Conservation (phyloP, 495 filamentous ascomycete genomes). For the Lasiosphaeris hirsuta region DNA sequence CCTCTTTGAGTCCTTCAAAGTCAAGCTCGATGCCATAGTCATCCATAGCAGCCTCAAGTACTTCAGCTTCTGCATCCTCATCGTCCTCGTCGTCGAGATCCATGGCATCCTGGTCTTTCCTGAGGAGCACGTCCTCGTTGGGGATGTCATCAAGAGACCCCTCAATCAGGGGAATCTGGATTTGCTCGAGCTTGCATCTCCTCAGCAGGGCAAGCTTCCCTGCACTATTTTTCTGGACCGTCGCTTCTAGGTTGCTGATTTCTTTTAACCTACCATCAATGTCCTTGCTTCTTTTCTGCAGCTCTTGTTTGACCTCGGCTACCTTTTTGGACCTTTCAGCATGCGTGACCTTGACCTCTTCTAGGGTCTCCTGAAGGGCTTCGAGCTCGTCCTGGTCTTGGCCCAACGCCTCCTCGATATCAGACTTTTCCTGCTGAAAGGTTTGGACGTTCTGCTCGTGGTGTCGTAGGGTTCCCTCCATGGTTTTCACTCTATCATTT, state of each 20-base stretch:
- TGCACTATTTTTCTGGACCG: constrained; percentile 77
- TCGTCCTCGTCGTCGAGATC: constrained; percentile 71
- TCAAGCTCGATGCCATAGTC: constrained; percentile 93
- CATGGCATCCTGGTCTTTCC: constrained; percentile 77
- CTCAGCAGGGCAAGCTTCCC: constrained; percentile 79
- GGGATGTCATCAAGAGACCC: constrained; percentile 86
- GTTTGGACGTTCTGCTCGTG: constrained; percentile 63
- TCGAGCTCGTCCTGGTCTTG: constrained; percentile 73
- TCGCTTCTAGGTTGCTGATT: constrained; percentile 72
- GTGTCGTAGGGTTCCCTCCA: constrained; percentile 63
- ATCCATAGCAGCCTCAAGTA: constrained; percentile 53
- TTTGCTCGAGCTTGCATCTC: constrained; percentile 89
- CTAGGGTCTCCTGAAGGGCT: constrained; percentile 66
- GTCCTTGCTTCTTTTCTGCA: constrained; percentile 77
- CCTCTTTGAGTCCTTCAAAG: constrained; percentile 82
- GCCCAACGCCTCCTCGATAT: constrained; percentile 69
- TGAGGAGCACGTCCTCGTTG: constrained; percentile 71
- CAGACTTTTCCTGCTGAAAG: constrained; percentile 68
- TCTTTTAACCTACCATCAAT: constrained; percentile 76
- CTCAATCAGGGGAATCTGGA: constrained; percentile 74
- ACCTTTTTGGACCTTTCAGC: constrained; percentile 70
- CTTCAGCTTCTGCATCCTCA: constrained; percentile 58
- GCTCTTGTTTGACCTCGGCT: constrained; percentile 73
- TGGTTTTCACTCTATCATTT: constrained; percentile 60
- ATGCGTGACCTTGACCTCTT: constrained; percentile 61